Percentiles rank a stretch among this genome's conserved stretches.
phyloP scores from a whole-genome alignment of 2,329 filamentous ascomycete genomes.

The Rhexocercosporidium sp. region DNA sequence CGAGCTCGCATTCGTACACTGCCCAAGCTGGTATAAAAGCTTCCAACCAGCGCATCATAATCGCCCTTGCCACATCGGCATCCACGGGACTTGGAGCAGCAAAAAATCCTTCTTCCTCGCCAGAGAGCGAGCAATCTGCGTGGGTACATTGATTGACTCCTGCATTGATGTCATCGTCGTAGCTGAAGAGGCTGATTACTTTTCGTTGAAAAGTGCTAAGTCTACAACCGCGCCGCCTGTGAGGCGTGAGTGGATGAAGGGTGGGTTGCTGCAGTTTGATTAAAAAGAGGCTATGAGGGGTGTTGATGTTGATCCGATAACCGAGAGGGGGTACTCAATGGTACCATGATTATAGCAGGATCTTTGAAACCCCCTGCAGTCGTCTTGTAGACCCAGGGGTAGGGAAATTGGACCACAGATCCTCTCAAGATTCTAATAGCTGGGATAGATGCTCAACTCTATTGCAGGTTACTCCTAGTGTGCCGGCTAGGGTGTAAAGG shows the following conservation, averaged over 20 bases:
- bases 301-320: slow-evolving; percentile 58
- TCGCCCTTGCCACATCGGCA: slow-evolving; percentile 45
- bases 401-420: slow-evolving; percentile 48
- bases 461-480: slow-evolving; percentile 55
- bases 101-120: slow-evolving; percentile 51
- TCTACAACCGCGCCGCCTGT: slow-evolving; percentile 55
- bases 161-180: slow-evolving; percentile 45
- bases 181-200: slow-evolving; percentile 51
- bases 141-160: slow-evolving; percentile 57
- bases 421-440: slow-evolving; percentile 55
- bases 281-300: slow-evolving; percentile 48
- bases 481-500: slow-evolving; percentile 57
- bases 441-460: slow-evolving; percentile 55
- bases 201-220: slow-evolving; percentile 50
- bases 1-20: not conserved
- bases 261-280: slow-evolving; percentile 48
- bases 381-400: slow-evolving; percentile 49
- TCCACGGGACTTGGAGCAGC: not conserved
- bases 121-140: slow-evolving; percentile 55
- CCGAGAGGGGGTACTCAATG: slow-evolving; percentile 53
- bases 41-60: slow-evolving; percentile 51
- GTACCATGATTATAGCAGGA: slow-evolving; percentile 50
- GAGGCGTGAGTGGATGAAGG: slow-evolving; percentile 53
- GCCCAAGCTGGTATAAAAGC: slow-evolving; percentile 6
- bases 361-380: slow-evolving; percentile 43